Evolutionary conservation across 192 early-diverging fungal species (phyloP).

Genomic region (Entomortierella chlamydospora): DNA sequence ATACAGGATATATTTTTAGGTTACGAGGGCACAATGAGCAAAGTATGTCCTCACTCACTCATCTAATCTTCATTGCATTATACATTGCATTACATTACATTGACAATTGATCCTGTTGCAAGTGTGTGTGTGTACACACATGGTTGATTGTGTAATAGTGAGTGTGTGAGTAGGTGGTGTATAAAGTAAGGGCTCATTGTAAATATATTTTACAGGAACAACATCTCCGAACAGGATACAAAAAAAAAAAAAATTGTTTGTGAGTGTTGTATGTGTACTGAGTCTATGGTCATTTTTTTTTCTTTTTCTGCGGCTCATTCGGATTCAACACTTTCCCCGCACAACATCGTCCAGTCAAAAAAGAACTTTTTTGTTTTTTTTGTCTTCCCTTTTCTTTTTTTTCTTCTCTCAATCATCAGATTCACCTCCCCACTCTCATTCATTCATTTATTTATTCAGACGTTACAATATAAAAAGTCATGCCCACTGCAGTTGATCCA

Average conservation of each 20-base stretch:
- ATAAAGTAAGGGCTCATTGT: too few species aligned
- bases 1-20: too few species aligned
- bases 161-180: too few species aligned
- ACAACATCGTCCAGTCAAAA: neutral
- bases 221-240: too few species aligned
- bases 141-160: too few species aligned
- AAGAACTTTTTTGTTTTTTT: neutral
- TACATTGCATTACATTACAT: too few species aligned
- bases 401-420: slow-evolving; percentile 4
- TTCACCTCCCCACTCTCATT: slow-evolving; percentile 8
- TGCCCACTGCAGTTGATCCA: slow-evolving; percentile 19
- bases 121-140: too few species aligned
- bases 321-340: neutral
- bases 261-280: neutral
- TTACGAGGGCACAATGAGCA: neutral
- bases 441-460: neutral
- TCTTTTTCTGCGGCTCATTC: neutral
- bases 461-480: neutral
- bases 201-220: neutral
- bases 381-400: neutral
- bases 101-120: too few species aligned
- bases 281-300: neutral
- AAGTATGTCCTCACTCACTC: neutral
- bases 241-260: too few species aligned
- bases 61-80: too few species aligned